A percentile compares a stretch with the other conserved stretches of the same genome.
Evolutionary conservation across 495 filamentous ascomycete species (phyloP).

Genomic region (Podospora pseudocomata): DNA sequence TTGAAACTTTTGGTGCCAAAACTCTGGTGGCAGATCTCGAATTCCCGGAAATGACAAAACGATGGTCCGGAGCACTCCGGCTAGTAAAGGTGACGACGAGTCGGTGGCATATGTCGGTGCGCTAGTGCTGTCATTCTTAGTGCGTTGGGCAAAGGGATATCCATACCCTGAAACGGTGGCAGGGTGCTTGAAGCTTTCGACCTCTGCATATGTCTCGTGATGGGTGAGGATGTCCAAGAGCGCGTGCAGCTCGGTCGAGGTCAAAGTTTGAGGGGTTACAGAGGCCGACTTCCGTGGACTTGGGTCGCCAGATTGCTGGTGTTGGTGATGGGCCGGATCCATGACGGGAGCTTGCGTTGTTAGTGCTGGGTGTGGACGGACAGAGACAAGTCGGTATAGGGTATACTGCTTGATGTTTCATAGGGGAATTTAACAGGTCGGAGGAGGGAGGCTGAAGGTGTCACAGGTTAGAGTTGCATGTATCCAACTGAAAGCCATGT

Average conservation of each 20-base stretch:
- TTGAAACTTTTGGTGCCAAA: slow-evolving; percentile 53
- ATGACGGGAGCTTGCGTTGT: background rate
- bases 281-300: background rate
- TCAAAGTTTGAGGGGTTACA: slow-evolving; percentile 28
- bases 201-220: slow-evolving; percentile 59
- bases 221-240: slow-evolving; percentile 66
- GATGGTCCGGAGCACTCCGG: slow-evolving; percentile 54
- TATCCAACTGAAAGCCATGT: background rate
- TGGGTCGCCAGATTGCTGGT: background rate
- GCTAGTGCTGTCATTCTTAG: slow-evolving; percentile 5
- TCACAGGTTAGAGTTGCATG: background rate
- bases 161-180: slow-evolving; percentile 55
- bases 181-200: slow-evolving; percentile 55
- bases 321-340: background rate
- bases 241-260: slow-evolving; percentile 52
- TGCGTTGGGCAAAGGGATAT: slow-evolving; percentile 47
- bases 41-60: slow-evolving; percentile 55
- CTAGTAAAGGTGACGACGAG: slow-evolving; percentile 55
- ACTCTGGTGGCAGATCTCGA: slow-evolving; percentile 51
- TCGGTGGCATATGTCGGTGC: slow-evolving; percentile 20
- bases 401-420: background rate
- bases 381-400: background rate
- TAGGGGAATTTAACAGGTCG: background rate
- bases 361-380: background rate
- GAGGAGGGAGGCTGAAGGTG: background rate